Base-by-base conservation (phyloP, 2,329 filamentous ascomycete species). In the Colletotrichum sp. region DNA sequence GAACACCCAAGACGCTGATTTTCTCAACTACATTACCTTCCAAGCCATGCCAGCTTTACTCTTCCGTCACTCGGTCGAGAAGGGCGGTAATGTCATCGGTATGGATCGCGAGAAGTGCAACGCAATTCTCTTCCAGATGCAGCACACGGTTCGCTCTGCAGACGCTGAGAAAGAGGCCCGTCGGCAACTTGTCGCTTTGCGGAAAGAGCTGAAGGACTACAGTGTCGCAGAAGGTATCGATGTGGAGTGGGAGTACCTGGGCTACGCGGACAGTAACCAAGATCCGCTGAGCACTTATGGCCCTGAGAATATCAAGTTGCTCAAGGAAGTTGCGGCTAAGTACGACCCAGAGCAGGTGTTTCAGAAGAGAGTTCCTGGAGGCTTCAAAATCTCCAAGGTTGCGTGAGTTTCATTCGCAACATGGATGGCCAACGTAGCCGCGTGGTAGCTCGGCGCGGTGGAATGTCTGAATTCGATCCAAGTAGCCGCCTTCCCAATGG, bases 201-300 rank as follows among this genome's bases (percentile, higher is more conserved):
- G 57, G 0, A 34, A 48, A 2, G 67, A 61, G 15, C 18, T 70
- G 7, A 63, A 70, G n/a, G 67, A 61, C 55, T 70, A 70, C 26
- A 61, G 43, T 3, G 24, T 70, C 5, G 10, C 55, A 26, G 67
- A 70, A 36, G 67, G 67, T 8, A 24, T 70, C 8, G 55, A 61
- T 4, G 67, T 70, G 24, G 67, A 70, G 55, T 70, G 67, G 67
- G 67, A 70, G 67, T 70, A 70, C 26, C 55, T 88, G 36, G 87
- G 88, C 76, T 88, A 88, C 61, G 85, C 85, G 3, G 81, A 83
- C 39, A 69, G 77, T 5, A 80, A 78, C 30, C 85, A 87, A 78
- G 79, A 84, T 61, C 82, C 84, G 2, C 76, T 87, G 18, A 67
- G 70, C 8, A 78, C 81, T 4, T 87, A 86, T 71, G 85, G 86